A percentile compares a stretch with the other conserved stretches of the same genome.
Evolutionary conservation across 2,329 filamentous ascomycete genomes (phyloP).

Genomic region (Sarocladium oryzae): DNA sequence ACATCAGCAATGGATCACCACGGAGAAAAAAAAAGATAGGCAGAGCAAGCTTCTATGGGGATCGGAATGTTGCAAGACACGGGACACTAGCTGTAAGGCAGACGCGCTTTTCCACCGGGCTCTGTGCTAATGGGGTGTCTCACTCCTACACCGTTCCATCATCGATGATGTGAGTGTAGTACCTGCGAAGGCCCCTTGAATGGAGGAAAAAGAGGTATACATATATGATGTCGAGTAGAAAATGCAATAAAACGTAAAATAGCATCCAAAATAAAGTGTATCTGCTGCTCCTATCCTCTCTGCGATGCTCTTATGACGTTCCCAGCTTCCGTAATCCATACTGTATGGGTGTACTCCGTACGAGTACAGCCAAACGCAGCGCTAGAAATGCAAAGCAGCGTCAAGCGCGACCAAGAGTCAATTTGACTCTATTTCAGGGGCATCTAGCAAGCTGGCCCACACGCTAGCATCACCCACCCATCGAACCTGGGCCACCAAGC

Average conservation of each 20-base stretch:
- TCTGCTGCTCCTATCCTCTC: too few relatives aligned
- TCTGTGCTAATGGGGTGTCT: background rate
- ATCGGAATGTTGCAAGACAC: conserved; percentile 1
- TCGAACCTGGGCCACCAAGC: background rate
- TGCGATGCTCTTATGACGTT: too few relatives aligned
- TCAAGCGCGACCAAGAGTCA: conserved; percentile 1
- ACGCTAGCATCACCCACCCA: conserved; percentile 7
- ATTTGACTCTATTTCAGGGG: conserved; percentile 9
- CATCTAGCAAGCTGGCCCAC: background rate
- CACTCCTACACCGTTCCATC: too few relatives aligned
- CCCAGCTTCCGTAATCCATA: too few relatives aligned
- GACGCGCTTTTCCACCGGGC: background rate
- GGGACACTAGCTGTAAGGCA: background rate
- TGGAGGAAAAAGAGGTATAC: too few relatives aligned
- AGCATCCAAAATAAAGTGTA: too few relatives aligned
- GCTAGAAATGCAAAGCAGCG: background rate
- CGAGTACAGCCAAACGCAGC: background rate
- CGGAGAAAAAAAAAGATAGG: background rate
- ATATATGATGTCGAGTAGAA: too few relatives aligned
- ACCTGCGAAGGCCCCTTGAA: too few relatives aligned
- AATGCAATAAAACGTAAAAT: too few relatives aligned
- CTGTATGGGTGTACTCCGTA: too few relatives aligned
- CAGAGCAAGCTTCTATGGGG: background rate
- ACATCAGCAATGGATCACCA: too few relatives aligned
- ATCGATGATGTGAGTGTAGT: too few relatives aligned